Base-by-base conservation (phyloP, 2,329 filamentous ascomycete genomes). In the Eurotiales sp. region DNA sequence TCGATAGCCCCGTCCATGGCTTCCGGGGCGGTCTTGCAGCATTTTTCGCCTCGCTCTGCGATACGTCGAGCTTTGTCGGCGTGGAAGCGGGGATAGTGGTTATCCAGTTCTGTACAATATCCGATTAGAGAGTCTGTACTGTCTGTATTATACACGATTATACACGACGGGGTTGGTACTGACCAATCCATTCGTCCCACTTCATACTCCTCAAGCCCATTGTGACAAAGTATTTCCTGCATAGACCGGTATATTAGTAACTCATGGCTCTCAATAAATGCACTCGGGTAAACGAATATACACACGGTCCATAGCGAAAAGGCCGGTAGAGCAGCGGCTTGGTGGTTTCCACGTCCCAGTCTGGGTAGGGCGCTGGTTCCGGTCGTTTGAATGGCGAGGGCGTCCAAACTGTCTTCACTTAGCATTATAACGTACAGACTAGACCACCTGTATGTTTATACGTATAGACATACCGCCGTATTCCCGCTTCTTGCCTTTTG, bases 321-420 rank as follows among this genome's bases (percentile, higher is more conserved):
- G 88, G 86, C 5, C 88, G 80, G 69, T 92, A 92, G 0, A 86
- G 86, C 0, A 90, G 78, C 0, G 88, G 87, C 54, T 86, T 85
- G 1, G 85, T 88, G n/a, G 72, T 70, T 21, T 79, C 74, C 30
- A 90, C 65, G 39, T 84, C 82, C 86, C 87, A 91, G 64, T 81
- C 68, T 0, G 81, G 80, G 59, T 87, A 89, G 0, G 87, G 81
- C 0, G 69, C 48, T 4, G 85, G 81, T 1, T 71, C 64, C 1
- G 86, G 85, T 2, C 82, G 73, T 53, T 77, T 75, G 73, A 86
- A 90, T 47, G 71, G 58, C 11, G 74, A 77, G 0, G 82, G 78
- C 4, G 60, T 67, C 83, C 84, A 87, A 70, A 77, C 77, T 71
- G 45, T 25, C 21, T 27, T n/a, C n/a, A n/a, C n/a, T n/a, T n/a